Evolutionary conservation across 2,329 filamentous ascomycete genomes (phyloP), one percentile per base, ranked within the genome.

Genomic region (Scytalidium sp.): DNA sequence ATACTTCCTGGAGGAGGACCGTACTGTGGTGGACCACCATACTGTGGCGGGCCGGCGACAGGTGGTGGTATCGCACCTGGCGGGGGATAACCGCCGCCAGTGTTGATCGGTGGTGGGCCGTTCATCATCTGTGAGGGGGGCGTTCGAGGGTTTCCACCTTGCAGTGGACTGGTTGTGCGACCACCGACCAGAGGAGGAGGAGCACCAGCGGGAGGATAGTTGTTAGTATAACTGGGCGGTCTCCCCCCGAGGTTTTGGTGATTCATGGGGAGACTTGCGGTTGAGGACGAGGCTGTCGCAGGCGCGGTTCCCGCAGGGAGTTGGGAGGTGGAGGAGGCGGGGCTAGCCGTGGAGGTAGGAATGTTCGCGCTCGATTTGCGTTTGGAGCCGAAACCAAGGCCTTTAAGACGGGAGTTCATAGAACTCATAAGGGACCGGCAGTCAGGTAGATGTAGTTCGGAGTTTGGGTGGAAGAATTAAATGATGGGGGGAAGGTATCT

Each of bases 381-480:
- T 81, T 88, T 89, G 74, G 63, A 67, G 50, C 85, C 86, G 78
- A 89, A 87, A 74, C 87, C 85, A 75, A 90, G 80, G 78, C 81
- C 81, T 78, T 88, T 88, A 70, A 90, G 83, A 73, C 86, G 84
- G 70, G 83, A 81, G 78, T 88, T 89, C 82, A 88, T 81, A 79
- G 84, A 88, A 80, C 81, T 88, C 85, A 88, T 88, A 77, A 72
- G 75, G 72, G 67, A 58, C 55, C 49, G 51, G 50, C 46, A 50
- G 44, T 6, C 32, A 36, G 32, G 32, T 36, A 36, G 32, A 36
- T 36, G 32, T 36, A 36, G n/a, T n/a, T n/a, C n/a, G n/a, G 32
- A 29, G 32, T 36, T 36, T 36, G 32, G 32, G 32, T 36, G 32
- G 32, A 36, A 36, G 32, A 36, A 36, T 36, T 36, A 6, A 36